These are phyloP conservation scores for Penicillium arizonense DNA, from an alignment of 495 filamentous ascomycete species.

Conservation along the genomic window DNA sequence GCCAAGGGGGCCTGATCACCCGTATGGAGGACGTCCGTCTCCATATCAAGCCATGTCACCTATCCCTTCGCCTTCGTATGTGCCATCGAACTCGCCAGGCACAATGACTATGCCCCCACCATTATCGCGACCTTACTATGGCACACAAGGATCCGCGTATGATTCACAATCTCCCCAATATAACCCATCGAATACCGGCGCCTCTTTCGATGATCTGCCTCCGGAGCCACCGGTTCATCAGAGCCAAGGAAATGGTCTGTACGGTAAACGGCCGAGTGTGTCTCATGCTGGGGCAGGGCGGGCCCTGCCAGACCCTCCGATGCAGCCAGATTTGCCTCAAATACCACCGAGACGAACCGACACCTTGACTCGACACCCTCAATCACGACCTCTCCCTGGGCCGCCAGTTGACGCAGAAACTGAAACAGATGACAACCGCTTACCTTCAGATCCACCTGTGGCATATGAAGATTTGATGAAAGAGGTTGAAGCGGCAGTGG, in stretches of 20 bases:
- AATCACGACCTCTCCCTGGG: constrained; percentile 60
- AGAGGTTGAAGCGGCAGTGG: constrained; percentile 48
- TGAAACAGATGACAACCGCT: constrained; percentile 9
- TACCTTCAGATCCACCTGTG: constrained; percentile 9
- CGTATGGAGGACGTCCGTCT: constrained; percentile 41
- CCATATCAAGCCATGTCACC: constrained; percentile 26
- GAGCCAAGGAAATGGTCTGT: constrained; percentile 25
- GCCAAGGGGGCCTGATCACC: constrained; percentile 48
- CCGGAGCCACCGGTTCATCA: constrained; percentile 49
- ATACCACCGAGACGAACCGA: constrained; percentile 51
- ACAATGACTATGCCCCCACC: constrained; percentile 17
- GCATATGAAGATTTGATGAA: constrained; percentile 47
- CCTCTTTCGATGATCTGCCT: constrained; percentile 41
- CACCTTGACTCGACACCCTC: constrained; percentile 56
- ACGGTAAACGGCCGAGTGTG: constrained; percentile 29
- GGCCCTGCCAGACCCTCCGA: constrained; percentile 37
- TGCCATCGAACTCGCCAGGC: constrained; percentile 23
- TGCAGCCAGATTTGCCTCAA: constrained; percentile 43
- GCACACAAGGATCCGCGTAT: constrained; percentile 24
- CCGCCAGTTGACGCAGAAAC: constrained; percentile 49
- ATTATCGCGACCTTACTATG: constrained; percentile 27
- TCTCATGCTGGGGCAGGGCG: constrained; percentile 37
- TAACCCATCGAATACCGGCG: constrained; percentile 20
- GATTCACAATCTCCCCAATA: constrained; percentile 30
- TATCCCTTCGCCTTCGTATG: constrained; percentile 20